These are phyloP conservation scores for Sarocladium brachiariae DNA, from an alignment of 2,329 filamentous ascomycete genomes.

Conservation along the genomic window DNA sequence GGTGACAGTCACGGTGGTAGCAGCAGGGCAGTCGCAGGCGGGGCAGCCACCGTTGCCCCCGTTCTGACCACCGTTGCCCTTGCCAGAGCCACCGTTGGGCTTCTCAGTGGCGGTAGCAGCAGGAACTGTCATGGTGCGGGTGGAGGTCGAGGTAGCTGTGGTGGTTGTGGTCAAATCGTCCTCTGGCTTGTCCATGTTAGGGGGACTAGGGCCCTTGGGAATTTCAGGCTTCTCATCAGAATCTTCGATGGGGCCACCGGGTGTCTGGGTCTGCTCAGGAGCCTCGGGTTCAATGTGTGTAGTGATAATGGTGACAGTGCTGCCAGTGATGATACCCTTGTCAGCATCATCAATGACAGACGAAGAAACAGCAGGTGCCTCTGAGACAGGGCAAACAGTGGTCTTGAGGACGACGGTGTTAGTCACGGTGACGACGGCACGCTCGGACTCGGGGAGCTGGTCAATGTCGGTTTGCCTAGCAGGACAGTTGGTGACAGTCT, in stretches of 20 bases:
- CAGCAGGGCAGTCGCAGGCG: constrained; percentile 13
- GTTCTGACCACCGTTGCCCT: constrained; percentile 12
- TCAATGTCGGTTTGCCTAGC: constrained; percentile 26
- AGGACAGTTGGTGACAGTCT: constrained; percentile 52
- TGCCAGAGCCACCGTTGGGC: constrained; percentile 17
- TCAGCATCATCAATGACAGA: constrained; percentile 29
- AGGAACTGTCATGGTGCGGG: constrained; percentile 28
- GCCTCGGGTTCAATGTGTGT: constrained; percentile 10
- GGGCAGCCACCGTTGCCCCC: constrained; percentile 12
- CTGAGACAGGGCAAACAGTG: constrained; percentile 39
- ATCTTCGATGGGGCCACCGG: constrained; percentile 6
- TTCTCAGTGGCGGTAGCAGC: constrained; percentile 17
- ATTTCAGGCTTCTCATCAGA: not conserved
- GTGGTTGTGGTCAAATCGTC: constrained; percentile 29
- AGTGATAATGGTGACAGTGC: constrained; percentile 25
- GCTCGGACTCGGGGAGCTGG: constrained; percentile 28
- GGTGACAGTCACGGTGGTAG: constrained; percentile 22
- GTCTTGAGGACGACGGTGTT: constrained; percentile 32
- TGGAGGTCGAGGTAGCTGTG: constrained; percentile 29
- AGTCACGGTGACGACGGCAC: constrained; percentile 27
- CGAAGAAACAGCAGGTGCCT: constrained; percentile 33
- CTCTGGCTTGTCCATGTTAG: constrained; percentile 11
- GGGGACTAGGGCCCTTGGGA: constrained; percentile 12
- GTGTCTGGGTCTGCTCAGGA: constrained; percentile 7
- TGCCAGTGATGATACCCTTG: constrained; percentile 30